Evolutionary conservation across 108 stramenopile genomes (phyloP), one percentile per base, ranked within the genome.

Genomic region (Schizochytrium sp.): DNA sequence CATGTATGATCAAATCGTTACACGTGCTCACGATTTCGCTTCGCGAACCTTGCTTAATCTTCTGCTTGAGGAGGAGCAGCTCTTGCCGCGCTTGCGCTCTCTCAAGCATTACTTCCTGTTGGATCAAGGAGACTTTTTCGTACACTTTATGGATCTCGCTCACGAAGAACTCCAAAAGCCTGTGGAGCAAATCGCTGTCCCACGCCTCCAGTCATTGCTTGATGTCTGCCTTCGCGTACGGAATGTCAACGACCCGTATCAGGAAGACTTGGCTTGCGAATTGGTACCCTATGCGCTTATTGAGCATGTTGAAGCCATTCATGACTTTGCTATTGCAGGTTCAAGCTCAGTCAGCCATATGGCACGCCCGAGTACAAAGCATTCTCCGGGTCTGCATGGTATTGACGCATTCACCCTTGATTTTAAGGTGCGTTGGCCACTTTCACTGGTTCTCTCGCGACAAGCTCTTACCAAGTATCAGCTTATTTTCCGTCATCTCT

Each of bases 71-170:
- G 58, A 89, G 73, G 64, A 91, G 38, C 56, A 91, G 61, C 91
- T 94, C 19, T 45, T 72, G 57, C 92, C 93, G 13, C 95, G 96
- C 3, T 93, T 99, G 73, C 91, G 90, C 17, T 91, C 95, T 40
- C 94, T 99, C 94, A 96, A 97, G 89, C 95, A 95, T 61, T 98
- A 96, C 93, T 98, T 99, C 87, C 92, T 99, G 38, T 91, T 98
- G n/a, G 97, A 97, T 88, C 97, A 97, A 91, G 99, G 99, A 7
- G 99, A 99, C 89, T 98, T 98, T 91, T 95, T 98, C 88, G 95
- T 95, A 72, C 94, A 97, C 88, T 97, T 99, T 90, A 92, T 99
- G 72, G 98, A 99, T 89, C 76, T 90, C 40, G 98, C 98, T 15
- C 97, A 96, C 92, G 93, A 89, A 28, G 98, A 98, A 89, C 93